Base-by-base conservation (phyloP, 352 stramenopile genomes). In the Phytophthora macrochlamydospora region DNA sequence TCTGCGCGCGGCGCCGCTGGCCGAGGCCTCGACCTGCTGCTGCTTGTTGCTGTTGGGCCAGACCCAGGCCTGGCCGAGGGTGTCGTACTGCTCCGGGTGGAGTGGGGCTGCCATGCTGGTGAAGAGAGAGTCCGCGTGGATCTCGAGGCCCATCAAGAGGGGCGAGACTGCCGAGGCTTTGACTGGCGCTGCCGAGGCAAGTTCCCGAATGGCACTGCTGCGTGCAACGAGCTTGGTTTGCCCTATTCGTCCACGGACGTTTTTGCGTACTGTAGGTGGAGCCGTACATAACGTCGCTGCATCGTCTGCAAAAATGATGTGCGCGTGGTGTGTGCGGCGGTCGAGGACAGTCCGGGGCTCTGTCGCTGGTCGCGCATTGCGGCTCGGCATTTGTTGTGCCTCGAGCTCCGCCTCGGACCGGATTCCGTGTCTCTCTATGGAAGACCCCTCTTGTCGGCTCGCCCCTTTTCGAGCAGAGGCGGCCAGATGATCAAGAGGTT, bases 61-160 rank as follows among this genome's bases (percentile, higher is more conserved):
- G 38, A 75, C 57, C 70, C 74, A 79, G 28, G 56, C 58, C 51
- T 78, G 74, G 48, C 67, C 63, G n/a, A 76, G n/a, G 8, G 69
- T 76, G 40, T 81, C 69, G 57, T 76, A 76, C 45, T 72, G 71
- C 64, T 80, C 68, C 48, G 57, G 33, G 48, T 69, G 69, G 1
- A 67, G 46, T 53, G 61, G 52, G 9, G 65, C 45, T 18, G 60
- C 62, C 62, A 72, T 71, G 38, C 18, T 58, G 45, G 57, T 59
- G 50, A 45, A 55, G 24, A 51, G 52, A 14, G 42, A n/a, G 42
- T 7, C 5, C 51, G 51, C 7, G 59, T 59, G 24, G 44, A 28
- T 29, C 14, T 74, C 56, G 7, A 73, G 69, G 45, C 65, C 65
- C 59, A 67, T 73, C 51, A 24, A 24, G 42, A 68, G 14, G 14